Evolutionary conservation across 148 eudicot species (phyloP).

Genomic region (Fagopyrum tataricum): DNA sequence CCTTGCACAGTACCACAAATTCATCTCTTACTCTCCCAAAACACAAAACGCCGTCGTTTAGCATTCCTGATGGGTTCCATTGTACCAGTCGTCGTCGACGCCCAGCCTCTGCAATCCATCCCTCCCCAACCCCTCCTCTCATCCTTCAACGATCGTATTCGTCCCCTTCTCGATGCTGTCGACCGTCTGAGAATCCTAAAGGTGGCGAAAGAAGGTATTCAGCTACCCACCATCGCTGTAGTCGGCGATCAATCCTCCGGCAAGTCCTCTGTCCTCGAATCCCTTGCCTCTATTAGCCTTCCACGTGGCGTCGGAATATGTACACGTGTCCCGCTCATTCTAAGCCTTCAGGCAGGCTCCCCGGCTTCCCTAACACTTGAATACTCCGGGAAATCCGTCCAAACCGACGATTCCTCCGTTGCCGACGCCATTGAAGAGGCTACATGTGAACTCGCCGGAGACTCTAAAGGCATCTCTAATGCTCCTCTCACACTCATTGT

Average conservation of each 20-base stretch:
- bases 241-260: constrained; percentile 6
- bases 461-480: background rate
- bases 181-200: background rate
- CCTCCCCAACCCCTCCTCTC: background rate
- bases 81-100: background rate
- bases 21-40: no score
- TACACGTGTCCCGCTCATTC: background rate
- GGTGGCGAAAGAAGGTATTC: background rate
- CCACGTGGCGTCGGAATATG: background rate
- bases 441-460: background rate
- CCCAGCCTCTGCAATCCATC: background rate
- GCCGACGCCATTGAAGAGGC: constrained; percentile 7
- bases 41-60: no score
- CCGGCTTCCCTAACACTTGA: background rate
- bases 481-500: background rate
- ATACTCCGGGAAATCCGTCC: background rate
- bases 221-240: constrained; percentile 1
- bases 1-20: no score
- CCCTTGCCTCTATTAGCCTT: background rate
- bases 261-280: background rate
- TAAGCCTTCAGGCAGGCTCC: background rate
- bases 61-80: no score
- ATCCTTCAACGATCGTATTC: background rate
- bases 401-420: background rate
- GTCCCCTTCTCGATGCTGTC: background rate